A percentile compares a stretch with the other conserved stretches of the same genome.
Conservation (phyloP, 192 early-diverging fungal genomes). For the Coemansia sp. region DNA sequence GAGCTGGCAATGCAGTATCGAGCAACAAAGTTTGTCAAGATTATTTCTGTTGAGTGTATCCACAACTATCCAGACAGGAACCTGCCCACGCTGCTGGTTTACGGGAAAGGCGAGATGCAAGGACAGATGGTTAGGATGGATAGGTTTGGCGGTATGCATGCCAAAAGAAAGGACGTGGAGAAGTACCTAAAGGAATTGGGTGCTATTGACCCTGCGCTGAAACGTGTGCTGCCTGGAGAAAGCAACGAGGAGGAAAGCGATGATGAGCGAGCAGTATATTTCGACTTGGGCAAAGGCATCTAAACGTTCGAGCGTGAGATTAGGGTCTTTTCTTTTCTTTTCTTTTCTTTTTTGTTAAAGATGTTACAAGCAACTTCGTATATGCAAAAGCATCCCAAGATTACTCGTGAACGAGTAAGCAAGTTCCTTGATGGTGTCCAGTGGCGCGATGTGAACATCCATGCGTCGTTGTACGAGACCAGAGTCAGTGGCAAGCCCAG, state of each 20-base stretch:
- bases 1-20: constrained; percentile 65
- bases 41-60: constrained; percentile 90
- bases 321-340: neutral
- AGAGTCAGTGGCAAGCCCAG: constrained; percentile 39
- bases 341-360: neutral
- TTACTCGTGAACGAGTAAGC: constrained; percentile 70
- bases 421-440: constrained; percentile 68
- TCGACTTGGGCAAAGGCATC: constrained; percentile 37
- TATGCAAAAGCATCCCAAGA: constrained; percentile 64
- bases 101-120: constrained; percentile 81
- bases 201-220: constrained; percentile 47
- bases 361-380: constrained; percentile 25
- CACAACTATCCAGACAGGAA: constrained; percentile 91
- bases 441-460: constrained; percentile 69
- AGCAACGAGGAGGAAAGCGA: constrained; percentile 15
- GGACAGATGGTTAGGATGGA: constrained; percentile 79
- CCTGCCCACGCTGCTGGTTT: constrained; percentile 87
- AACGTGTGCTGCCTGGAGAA: constrained; percentile 25
- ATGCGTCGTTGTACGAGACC: constrained; percentile 53
- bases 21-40: constrained; percentile 92
- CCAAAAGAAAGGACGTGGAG: constrained; percentile 62
- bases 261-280: constrained; percentile 18
- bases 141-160: constrained; percentile 76
- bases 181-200: constrained; percentile 55
- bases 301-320: neutral